Base-by-base conservation (phyloP, 176 grass and related monocot species). In the Oryza meridionalis region DNA sequence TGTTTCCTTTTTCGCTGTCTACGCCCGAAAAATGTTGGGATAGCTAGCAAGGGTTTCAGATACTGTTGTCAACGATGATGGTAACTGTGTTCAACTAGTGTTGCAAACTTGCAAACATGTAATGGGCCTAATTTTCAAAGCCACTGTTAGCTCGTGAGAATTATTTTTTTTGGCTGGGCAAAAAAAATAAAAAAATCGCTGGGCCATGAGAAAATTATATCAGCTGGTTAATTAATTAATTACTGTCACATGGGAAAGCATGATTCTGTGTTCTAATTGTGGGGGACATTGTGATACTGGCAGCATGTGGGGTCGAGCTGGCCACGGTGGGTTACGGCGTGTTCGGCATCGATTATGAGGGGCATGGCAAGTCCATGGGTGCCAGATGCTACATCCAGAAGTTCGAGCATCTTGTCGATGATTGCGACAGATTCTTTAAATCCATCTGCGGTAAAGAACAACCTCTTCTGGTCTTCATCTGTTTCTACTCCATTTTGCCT, bases 261-360 rank as follows among this genome's bases (percentile, higher is more conserved):
- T 80, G 70, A 80, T 76, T 15, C 71, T 55, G 1, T 59, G 50
- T 85, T 85, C 67, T 93, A 40, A 90, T 61, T 64, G 5, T 44
- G 22, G 37, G 62, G 73, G 75, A 40, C 71, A 79, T 7, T 44
- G 53, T 64, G 49, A 76, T 84, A 15, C 32, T 90, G 45, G 72
- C 86, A 99, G 96, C 79, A 25, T 95, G 93, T 51, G 96, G 93
- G 70, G 55, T 84, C 29, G 89, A 84, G 80, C 24, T 98, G 44
- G 89, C 91, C 11, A 32, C 66, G 1, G 87, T 81, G 1, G 93
- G 91, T 65, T 96, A 86, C 22, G 86, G 91, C 5, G 96, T 96
- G 49, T 94, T 92, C 4, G 96, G 96, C 45, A 88, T 99, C 1
- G 93, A 96, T 77, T 96, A 96, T 0, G 93, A 96, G 77, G 96